Conservation (phyloP, 2,329 filamentous ascomycete genomes). For the Stagonosporopsis rhizophila region DNA sequence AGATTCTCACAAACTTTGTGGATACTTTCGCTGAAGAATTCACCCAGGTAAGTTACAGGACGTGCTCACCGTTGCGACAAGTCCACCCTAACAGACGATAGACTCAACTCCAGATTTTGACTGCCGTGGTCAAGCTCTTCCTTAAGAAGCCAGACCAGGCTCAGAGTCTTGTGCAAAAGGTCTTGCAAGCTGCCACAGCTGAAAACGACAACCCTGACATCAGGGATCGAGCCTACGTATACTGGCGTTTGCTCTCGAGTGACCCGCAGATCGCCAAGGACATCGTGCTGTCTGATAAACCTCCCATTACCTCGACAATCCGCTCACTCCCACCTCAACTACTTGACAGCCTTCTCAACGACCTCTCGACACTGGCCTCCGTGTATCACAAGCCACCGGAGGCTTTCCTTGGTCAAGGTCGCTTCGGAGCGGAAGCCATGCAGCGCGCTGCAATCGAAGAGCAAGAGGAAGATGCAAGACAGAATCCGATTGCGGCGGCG, state of each 20-base stretch:
- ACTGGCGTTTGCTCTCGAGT: conserved; percentile 94
- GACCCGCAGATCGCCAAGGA: conserved; percentile 91
- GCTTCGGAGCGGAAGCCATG: conserved; percentile 91
- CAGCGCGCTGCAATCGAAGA: conserved; percentile 97
- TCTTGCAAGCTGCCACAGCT: conserved; percentile 88
- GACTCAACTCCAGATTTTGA: conserved; percentile 98
- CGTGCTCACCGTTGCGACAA: neutral
- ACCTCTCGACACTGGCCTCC: conserved; percentile 92
- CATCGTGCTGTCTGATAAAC: conserved; percentile 92
- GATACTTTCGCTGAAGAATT: conserved; percentile 97
- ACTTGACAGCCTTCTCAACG: conserved; percentile 86
- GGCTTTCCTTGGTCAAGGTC: conserved; percentile 95
- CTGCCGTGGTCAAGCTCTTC: conserved; percentile 96
- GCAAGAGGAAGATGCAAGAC: conserved; percentile 87
- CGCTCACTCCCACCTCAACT: conserved; percentile 82
- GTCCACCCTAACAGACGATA: conserved; percentile 54
- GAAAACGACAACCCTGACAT: conserved; percentile 99
- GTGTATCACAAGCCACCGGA: conserved; percentile 98
- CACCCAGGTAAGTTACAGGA: conserved; percentile 71
- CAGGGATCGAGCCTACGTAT: conserved; percentile 94
- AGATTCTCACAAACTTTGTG: conserved; percentile 89
- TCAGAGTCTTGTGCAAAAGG: conserved; percentile 90
- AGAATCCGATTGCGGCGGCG: conserved; percentile 91
- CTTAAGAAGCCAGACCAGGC: conserved; percentile 94
- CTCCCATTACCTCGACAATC: conserved; percentile 93